Base-by-base conservation (phyloP, 129 eudicot genomes). In the Lonicera japonica region DNA sequence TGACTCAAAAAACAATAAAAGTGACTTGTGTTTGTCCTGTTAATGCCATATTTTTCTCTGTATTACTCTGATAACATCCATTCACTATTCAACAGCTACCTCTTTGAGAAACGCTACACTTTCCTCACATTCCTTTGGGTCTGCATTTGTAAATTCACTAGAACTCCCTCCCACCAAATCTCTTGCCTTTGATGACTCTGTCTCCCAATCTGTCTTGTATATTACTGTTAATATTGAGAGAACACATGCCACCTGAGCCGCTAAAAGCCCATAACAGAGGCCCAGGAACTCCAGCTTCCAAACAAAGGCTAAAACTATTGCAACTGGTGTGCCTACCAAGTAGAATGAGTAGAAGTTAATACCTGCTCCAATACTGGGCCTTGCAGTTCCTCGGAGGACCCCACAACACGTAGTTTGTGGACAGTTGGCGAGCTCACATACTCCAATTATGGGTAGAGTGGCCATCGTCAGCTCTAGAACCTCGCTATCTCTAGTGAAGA, bases 381-480 rank as follows among this genome's bases (percentile, higher is more conserved):
- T 85, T 48, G 99, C 99, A 66, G 95, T 85, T 63, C 99, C 99
- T 15, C 99, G 70, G 22, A 94, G 96, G 63, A 82, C 96, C 56
- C 99, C 99, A 47, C 95, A 88, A 52, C 95, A 90, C 8, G 99
- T 94, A 62, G 99, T 94, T 73, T 94, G 99, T 74, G 99, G 99
- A 68, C 95, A 85, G 52, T 94, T 94, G 13, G 99, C 99, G 7
- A 94, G 69, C 78, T 94, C 99, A 58, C 99, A 88, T 20, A 88
- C 60, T 65, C 99, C 96, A 65, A 94, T 81, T 58, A 94, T 73
- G 29, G 99, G 99, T 36, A 94, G 73, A 51, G 79, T 85, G 10
- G 89, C 79, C 68, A 77, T 68, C 29, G 95, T 77, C 45, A 94
- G 83, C 75, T 81, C 66, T 25, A 94, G 72, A 73, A 94, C 95